phyloP scores from a whole-genome alignment of 2,329 filamentous ascomycete species.

The Rachicladosporium sp. region DNA sequence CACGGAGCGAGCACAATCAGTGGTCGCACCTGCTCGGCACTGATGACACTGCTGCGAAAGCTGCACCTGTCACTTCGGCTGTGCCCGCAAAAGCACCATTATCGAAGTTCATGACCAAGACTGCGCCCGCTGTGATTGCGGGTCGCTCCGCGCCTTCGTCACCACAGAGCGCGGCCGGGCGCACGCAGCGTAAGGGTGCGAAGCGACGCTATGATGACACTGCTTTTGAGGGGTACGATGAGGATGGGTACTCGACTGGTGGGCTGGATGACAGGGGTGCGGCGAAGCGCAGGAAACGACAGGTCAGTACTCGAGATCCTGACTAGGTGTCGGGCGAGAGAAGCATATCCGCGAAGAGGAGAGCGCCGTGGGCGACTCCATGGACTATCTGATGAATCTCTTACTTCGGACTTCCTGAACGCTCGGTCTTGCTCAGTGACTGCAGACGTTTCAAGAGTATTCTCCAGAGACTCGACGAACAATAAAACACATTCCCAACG shows the following conservation, averaged over 20 bases:
- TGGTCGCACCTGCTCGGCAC: constrained; percentile 33
- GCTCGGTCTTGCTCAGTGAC: too few relatives aligned
- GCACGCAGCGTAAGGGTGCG: constrained; percentile 55
- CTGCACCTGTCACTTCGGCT: constrained; percentile 3
- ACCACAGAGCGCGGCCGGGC: constrained; percentile 33
- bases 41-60: constrained; percentile 26
- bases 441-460: too few relatives aligned
- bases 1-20: constrained; percentile 27
- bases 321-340: too few relatives aligned
- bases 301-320: too few relatives aligned
- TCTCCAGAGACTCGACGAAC: too few relatives aligned
- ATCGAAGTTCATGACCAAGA: constrained; percentile 3
- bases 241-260: constrained; percentile 60
- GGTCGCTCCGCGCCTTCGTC: constrained; percentile 24
- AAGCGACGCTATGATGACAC: constrained; percentile 66
- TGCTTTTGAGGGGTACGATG: constrained; percentile 58
- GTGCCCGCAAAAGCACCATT: constrained; percentile 5
- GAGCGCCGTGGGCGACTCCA: too few relatives aligned
- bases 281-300: constrained; percentile 19
- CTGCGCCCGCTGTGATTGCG: constrained; percentile 5
- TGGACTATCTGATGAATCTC: too few relatives aligned
- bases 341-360: too few relatives aligned
- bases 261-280: constrained; percentile 48
- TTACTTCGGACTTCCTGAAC: too few relatives aligned
- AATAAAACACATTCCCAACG: too few relatives aligned